Base-by-base conservation (phyloP, 2,329 filamentous ascomycete species). In the Trichophyton equinum region DNA sequence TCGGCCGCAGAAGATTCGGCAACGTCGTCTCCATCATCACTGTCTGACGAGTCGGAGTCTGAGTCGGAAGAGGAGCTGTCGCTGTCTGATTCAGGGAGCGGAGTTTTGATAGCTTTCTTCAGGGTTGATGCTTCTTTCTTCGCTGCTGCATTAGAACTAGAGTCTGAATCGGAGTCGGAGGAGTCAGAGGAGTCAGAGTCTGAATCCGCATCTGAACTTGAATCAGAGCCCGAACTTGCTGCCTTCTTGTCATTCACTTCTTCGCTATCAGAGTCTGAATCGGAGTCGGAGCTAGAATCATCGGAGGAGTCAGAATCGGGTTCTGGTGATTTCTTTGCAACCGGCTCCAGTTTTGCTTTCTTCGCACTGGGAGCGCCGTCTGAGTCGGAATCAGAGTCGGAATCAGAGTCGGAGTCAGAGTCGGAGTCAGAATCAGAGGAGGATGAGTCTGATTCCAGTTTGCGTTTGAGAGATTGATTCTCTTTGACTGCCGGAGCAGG, bases 391-490 rank as follows among this genome's bases (percentile, higher is more conserved):
- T 22, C 22, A 18, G 59, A 60, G n/a, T 51, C 44, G 7, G 59
- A 60, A 60, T 57, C 59, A 18, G 59, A 55, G 33, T 46, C 40
- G n/a, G 59, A 60, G 42, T 42, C 33, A 15, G 59, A 60, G 44
- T 30, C 20, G 3, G 57, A 63, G 20, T 60, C 51, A 44, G 51
- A 59, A 8, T 18, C 40, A 9, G 51, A 60, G 57, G 49, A 51
- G 18, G 71, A 72, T 8, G 73, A 77, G 64, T 71, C 75, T 8
- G 73, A 72, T 57, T 74, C 72, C 6, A 81, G 81, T 75, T 86
- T 86, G 61, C 83, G 80, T 73, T 86, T 86, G 62, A 81, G 68
- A 1, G 60, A 33, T 47, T 59, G 51, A 25, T 60, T 30, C 44
- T 27, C 30, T 20, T 11, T 36, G 25, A 66, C 62, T 40, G 68